Percentiles rank a stretch among this genome's conserved stretches.
These are phyloP conservation scores for Murraya koenigii DNA, from an alignment of 345 rosid species.

Conservation along the genomic window DNA sequence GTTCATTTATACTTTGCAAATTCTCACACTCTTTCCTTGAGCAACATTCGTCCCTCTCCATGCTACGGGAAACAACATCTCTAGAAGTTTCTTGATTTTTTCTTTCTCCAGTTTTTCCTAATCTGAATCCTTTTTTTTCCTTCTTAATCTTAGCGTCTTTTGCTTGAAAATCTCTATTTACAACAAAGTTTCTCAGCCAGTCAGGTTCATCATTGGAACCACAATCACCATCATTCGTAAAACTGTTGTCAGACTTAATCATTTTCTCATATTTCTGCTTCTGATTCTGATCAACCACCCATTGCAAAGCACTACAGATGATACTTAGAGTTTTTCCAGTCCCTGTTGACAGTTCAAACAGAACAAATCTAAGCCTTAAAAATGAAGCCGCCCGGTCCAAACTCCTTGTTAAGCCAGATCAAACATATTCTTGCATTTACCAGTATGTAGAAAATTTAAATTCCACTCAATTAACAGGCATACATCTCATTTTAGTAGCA, in stretches of 20 bases:
- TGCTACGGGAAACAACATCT: slow-evolving; percentile 18
- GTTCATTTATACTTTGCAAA: slow-evolving; percentile 27
- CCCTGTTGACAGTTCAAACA: slow-evolving; percentile 36
- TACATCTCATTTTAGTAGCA: background rate
- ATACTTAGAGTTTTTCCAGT: slow-evolving; percentile 92
- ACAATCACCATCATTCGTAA: slow-evolving; percentile 13
- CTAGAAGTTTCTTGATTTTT: slow-evolving; percentile 21
- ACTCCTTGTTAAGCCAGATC: background rate
- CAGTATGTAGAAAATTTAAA: background rate
- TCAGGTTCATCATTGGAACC: slow-evolving; percentile 72
- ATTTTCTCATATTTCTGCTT: slow-evolving; percentile 26
- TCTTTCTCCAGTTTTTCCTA: slow-evolving; percentile 24
- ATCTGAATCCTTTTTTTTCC: slow-evolving; percentile 25
- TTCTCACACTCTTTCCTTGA: slow-evolving; percentile 20
- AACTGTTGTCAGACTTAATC: slow-evolving; percentile 15
- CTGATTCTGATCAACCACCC: slow-evolving; percentile 67
- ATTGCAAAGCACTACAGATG: slow-evolving; percentile 79
- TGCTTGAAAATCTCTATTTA: slow-evolving; percentile 19
- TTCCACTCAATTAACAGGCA: background rate
- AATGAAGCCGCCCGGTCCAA: background rate
- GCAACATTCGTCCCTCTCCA: slow-evolving; percentile 20
- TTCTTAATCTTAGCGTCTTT: slow-evolving; percentile 31
- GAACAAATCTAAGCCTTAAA: background rate
- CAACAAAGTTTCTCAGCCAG: slow-evolving; percentile 70
- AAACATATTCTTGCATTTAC: background rate